Evolutionary conservation across 2,329 filamentous ascomycete genomes (phyloP).

Genomic region (Cytospora schulzeri): DNA sequence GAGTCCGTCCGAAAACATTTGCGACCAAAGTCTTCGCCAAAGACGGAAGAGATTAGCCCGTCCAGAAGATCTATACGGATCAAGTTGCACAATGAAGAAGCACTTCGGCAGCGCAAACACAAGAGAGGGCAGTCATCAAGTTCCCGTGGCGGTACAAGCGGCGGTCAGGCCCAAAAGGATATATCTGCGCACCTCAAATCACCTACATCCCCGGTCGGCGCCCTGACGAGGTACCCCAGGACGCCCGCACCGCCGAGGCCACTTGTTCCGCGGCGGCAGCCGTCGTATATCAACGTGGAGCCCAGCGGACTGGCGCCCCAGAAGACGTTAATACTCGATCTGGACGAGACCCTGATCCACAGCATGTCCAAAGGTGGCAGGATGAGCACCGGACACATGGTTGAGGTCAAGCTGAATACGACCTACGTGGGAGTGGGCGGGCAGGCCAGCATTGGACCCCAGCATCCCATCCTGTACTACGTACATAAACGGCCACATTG

Average conservation of each 20-base stretch:
- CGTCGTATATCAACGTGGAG: constrained; percentile 75
- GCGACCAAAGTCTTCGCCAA: constrained; percentile 63
- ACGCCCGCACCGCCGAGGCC: constrained; percentile 87
- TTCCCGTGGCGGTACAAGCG: constrained; percentile 43
- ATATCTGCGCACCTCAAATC: constrained; percentile 87
- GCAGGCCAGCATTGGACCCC: constrained; percentile 70
- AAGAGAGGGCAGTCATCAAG: constrained; percentile 59
- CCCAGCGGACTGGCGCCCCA: constrained; percentile 60
- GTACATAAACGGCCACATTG: constrained; percentile 97
- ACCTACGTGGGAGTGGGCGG: constrained; percentile 68
- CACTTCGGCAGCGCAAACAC: constrained; percentile 71
- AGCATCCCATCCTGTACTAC: constrained; percentile 97
- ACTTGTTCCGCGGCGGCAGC: constrained; percentile 83
- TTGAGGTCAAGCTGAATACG: constrained; percentile 88
- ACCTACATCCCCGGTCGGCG: constrained; percentile 78
- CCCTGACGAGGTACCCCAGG: constrained; percentile 86
- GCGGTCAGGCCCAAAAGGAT: constrained; percentile 44
- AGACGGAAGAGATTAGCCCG: constrained; percentile 66
- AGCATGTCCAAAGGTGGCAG: constrained; percentile 95
- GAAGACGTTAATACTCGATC: constrained; percentile 92
- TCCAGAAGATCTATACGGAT: constrained; percentile 84
- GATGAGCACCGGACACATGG: constrained; percentile 97
- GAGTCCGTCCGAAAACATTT: constrained; percentile 50
- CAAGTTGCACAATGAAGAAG: constrained; percentile 82
- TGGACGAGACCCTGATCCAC: constrained; percentile 97